A percentile compares a stretch with the other conserved stretches of the same genome.
Conservation (phyloP, 2,329 filamentous ascomycete genomes). For the Dothistroma septosporum region DNA sequence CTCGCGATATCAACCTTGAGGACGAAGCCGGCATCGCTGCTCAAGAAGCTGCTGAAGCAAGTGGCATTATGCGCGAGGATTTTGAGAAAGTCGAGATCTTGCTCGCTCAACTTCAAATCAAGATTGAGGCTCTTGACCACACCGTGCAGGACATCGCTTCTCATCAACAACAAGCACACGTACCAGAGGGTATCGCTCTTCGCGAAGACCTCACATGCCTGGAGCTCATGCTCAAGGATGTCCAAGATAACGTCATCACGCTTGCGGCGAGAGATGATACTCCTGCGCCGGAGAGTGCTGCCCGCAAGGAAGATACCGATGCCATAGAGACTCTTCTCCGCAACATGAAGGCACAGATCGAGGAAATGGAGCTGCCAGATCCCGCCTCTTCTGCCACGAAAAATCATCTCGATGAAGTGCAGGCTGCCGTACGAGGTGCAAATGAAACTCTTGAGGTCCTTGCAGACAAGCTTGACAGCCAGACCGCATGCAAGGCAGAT, state of each 20-base stretch:
- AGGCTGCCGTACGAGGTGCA: slow-evolving; percentile 68
- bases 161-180: slow-evolving; percentile 37
- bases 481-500: slow-evolving; percentile 72
- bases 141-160: slow-evolving; percentile 47
- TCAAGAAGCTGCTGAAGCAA: slow-evolving; percentile 18
- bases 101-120: slow-evolving; percentile 75
- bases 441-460: slow-evolving; percentile 68
- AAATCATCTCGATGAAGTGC: slow-evolving; percentile 58
- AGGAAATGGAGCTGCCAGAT: slow-evolving; percentile 66
- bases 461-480: slow-evolving; percentile 61
- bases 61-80: slow-evolving; percentile 61
- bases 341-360: slow-evolving; percentile 83
- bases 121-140: slow-evolving; percentile 72
- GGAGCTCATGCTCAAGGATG: slow-evolving; percentile 47
- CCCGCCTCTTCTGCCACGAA: slow-evolving; percentile 64
- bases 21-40: slow-evolving; percentile 35
- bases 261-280: slow-evolving; percentile 42
- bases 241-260: slow-evolving; percentile 58
- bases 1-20: slow-evolving; percentile 37
- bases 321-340: slow-evolving; percentile 86
- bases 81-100: slow-evolving; percentile 82
- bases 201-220: slow-evolving; percentile 52
- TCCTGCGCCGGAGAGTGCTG: slow-evolving; percentile 47
- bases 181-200: slow-evolving; percentile 36
- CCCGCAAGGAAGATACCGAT: slow-evolving; percentile 77